Base-by-base conservation (phyloP, 805 yeast genomes). In the Naumovozyma baii region DNA sequence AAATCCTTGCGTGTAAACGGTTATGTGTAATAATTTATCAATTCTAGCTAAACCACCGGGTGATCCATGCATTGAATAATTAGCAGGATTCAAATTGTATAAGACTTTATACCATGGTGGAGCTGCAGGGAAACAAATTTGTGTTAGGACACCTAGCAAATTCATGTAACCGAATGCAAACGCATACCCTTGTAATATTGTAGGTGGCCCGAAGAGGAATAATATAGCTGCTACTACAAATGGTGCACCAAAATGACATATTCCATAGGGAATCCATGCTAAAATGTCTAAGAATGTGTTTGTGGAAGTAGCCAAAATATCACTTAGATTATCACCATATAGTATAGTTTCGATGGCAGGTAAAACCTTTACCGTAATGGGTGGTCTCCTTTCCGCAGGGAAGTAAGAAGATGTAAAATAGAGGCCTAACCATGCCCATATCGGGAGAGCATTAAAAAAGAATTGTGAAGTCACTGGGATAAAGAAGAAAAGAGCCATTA, bases 111-210 rank as follows among this genome's bases (percentile, higher is more conserved):
- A 90, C 98, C 98, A 90, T 15, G 98, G 98, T 12, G 98, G 94
- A 41, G 97, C 96, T 38, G 92, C 84, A 4, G 98, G 95, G 60
- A 85, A 85, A 5, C 78, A 48, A 47, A 86, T 72, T 64, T 90
- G 97, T 40, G 75, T 74, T 29, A 82, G 54, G 20, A 90, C 96
- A 33, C 96, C 97, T 38, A 76, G 60, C 48, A 88, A 63, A 62
- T 90, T 90, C 87, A 86, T 82, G 67, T 82, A 86, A 13, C 98
- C 98, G 64, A 90, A 88, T 3, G 95, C 86, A 65, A 86, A 84
- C 3, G 86, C 95, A 62, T 80, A 90, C 7, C 83, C 75, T 43
- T 92, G 75, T 32, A 90, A 64, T 3, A 85, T 68, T 9, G 83
- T 80, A 36, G 98, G 98, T 7, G 97, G 96, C 1, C 84, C 96